A percentile compares a stretch with the other conserved stretches of the same genome.
These are phyloP conservation scores for Calocera viscosa DNA, from an alignment of 768 basidiomycete genomes.

Conservation along the genomic window DNA sequence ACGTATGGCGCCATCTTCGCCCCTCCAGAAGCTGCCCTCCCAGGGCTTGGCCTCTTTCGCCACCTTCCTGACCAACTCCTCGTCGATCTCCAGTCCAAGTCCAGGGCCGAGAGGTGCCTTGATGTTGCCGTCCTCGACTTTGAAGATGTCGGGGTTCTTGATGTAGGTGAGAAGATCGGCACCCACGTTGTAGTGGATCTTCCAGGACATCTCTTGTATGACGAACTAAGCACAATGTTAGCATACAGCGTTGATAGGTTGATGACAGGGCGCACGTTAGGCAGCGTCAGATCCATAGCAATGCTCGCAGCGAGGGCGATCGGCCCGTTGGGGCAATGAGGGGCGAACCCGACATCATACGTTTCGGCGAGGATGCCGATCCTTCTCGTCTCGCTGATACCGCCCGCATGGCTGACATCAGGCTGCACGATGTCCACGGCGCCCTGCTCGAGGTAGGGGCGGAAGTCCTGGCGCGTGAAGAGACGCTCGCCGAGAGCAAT, in stretches of 20 bases:
- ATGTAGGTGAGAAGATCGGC: slow-evolving; percentile 55
- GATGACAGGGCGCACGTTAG: slow-evolving; percentile 36
- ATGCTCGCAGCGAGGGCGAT: slow-evolving; percentile 60
- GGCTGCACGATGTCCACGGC: slow-evolving; percentile 60
- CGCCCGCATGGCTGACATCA: slow-evolving; percentile 50
- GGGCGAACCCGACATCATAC: slow-evolving; percentile 58
- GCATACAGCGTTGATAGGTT: not conserved
- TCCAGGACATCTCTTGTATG: slow-evolving; percentile 56
- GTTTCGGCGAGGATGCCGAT: slow-evolving; percentile 50
- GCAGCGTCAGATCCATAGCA: slow-evolving; percentile 45
- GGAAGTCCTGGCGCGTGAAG: slow-evolving; percentile 48
- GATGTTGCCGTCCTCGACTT: slow-evolving; percentile 42
- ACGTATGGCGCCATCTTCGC: slow-evolving; percentile 40
- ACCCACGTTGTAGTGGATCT: slow-evolving; percentile 27
- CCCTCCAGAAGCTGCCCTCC: slow-evolving; percentile 46
- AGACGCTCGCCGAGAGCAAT: slow-evolving; percentile 55
- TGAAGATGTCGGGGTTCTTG: slow-evolving; percentile 35
- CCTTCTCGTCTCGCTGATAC: slow-evolving; percentile 46
- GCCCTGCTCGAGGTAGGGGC: slow-evolving; percentile 50
- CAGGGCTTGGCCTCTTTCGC: slow-evolving; percentile 34
- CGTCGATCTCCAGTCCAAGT: slow-evolving; percentile 51
- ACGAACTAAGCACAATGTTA: slow-evolving; percentile 29
- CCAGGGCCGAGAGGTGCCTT: slow-evolving; percentile 40
- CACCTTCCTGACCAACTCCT: slow-evolving; percentile 36
- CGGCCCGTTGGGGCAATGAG: slow-evolving; percentile 61